Evolutionary conservation across 441 rosid genomes (phyloP).

Genomic region (Euphorbia schlechtendalii): DNA sequence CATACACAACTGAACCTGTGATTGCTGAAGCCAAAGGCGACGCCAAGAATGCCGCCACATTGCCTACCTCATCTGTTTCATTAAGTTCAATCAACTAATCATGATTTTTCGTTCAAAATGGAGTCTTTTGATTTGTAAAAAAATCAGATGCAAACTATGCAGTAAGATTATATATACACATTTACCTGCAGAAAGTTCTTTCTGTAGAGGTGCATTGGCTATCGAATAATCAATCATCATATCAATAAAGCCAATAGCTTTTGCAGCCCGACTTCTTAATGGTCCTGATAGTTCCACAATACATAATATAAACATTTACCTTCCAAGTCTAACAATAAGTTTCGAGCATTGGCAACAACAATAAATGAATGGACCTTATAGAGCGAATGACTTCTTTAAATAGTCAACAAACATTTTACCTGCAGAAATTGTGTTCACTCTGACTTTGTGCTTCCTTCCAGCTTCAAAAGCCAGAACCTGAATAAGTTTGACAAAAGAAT

Average conservation of each 20-base stretch:
- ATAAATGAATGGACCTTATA: background rate
- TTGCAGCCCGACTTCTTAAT: conserved; percentile 80
- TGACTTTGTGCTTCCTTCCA: conserved; percentile 81
- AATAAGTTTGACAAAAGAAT: conserved; percentile 1
- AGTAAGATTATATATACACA: background rate
- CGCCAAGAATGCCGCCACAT: conserved; percentile 79
- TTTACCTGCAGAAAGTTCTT: conserved; percentile 68
- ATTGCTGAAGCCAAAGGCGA: conserved; percentile 83
- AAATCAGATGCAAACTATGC: background rate
- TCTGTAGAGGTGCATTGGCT: conserved; percentile 70
- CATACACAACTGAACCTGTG: conserved; percentile 73
- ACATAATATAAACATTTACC: too few species aligned
- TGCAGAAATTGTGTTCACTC: conserved; percentile 67
- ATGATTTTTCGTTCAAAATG: too few species aligned
- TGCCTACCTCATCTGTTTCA: conserved; percentile 82
- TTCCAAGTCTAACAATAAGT: background rate
- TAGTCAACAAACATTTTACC: background rate
- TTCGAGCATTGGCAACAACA: background rate
- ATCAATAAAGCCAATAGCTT: conserved; percentile 81
- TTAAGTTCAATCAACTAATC: background rate
- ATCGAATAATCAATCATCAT: conserved; percentile 71
- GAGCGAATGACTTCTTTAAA: background rate
- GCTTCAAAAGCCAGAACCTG: conserved; percentile 95
- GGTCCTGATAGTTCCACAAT: conserved; percentile 62
- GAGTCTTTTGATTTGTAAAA: too few species aligned